Evolutionary conservation across 176 grass and related monocot species (phyloP), one percentile per base, ranked within the genome.

Genomic region (Juncus inflexus): DNA sequence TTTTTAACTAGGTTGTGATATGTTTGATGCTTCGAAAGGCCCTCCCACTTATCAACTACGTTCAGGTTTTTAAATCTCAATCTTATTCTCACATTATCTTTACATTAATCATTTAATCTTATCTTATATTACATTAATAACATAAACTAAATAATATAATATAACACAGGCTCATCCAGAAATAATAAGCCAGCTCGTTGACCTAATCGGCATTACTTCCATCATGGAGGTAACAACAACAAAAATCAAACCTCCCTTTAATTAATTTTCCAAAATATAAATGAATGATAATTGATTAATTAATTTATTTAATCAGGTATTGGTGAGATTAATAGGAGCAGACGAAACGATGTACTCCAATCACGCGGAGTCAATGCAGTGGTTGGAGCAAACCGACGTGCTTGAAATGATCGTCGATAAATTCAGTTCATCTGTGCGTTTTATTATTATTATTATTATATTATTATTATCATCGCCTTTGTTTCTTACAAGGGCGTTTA

Each of bases 221-320:
- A 88, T 96, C n/a, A 96, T 96, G 92, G 92, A 96, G 87, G 92
- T 96, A n/a, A n/a, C n/a, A n/a, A n/a, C n/a, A n/a, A n/a, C n/a
- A n/a, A n/a, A n/a, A n/a, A n/a, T n/a, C n/a, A n/a, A n/a, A n/a
- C n/a, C n/a, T n/a, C n/a, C n/a, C n/a, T n/a, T n/a, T n/a, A n/a
- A n/a, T n/a, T n/a, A 13, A 62, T 19, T 67, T 69, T 14, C 37
- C 54, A 40, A 14, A 58, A 49, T 37, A 62, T 15, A 55, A 54
- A 66, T 35, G 65, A 15, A 63, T 58, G 42, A 15, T 10, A 64
- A 42, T 72, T 6, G 69, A 50, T 49, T 61, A 66, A 71, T 39
- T 74, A 62, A 47, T 16, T 71, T 63, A 79, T 35, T 74, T 63
- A 51, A 76, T 41, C 80, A 97, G 94, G 83, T 97, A 40, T 81